Base-by-base conservation (phyloP, 495 filamentous ascomycete species). In the Friedmanniomyces simplex region DNA sequence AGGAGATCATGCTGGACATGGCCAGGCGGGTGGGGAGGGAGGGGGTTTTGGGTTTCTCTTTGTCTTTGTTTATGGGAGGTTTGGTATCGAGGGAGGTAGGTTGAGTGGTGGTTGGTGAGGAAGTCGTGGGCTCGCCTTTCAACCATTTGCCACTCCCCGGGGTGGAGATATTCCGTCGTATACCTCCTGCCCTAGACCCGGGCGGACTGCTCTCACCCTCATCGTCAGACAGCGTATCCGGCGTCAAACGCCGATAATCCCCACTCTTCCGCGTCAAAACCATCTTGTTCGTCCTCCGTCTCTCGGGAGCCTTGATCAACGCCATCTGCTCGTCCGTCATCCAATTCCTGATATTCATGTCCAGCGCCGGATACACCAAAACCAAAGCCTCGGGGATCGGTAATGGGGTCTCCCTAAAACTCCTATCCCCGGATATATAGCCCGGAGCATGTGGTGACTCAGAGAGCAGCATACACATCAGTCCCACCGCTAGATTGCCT, bases 311-410 rank as follows among this genome's bases (percentile, higher is more conserved):
- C 60, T 91, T 85, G 53, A 98, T 96, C 39, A 97, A 72, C 0
- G 87, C 78, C 88, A 96, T 93, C 67, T 97, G 91, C 68, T 97
- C 93, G 63, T 98, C 94, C 0, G 85, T 89, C 90, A 98, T 96
- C 93, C 93, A 98, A 63, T 89, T 96, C n/a, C 87, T 86, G 50
- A 97, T 96, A 67, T 89, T 95, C 82, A 97, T 85, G 64, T 96
- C 94, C 55, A 98, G 74, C 0, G 82, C 82, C 1, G 93, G 93
- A 66, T 98, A 98, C 26, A 94, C 82, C 39, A 96, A 75, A 1
- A 97, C 76, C 12, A 96, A 64, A 0, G 89, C 94, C 61, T 83
- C 86, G 0, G 93, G 93, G 3, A 81, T 67, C 1, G 93, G 89
- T 1, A 98, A 76, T 5, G 39, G 14, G 39, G 73, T 67, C 24